A percentile compares a stretch with the other conserved stretches of the same genome.
Evolutionary conservation across 2,329 filamentous ascomycete genomes (phyloP).

Genomic region (Lojkania enalia): DNA sequence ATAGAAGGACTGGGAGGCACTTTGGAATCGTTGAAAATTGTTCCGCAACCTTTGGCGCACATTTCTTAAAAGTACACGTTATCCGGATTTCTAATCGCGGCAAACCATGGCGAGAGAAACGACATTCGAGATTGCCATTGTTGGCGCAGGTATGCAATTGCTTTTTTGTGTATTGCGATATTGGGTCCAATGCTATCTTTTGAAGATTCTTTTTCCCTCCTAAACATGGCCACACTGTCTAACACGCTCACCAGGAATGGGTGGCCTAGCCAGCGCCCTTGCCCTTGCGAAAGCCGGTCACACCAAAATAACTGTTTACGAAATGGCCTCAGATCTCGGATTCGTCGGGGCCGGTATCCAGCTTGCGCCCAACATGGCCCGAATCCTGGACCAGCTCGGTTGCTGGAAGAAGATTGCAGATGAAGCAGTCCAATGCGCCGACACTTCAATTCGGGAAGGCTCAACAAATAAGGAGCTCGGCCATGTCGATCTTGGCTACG

Average conservation of each 20-base stretch:
- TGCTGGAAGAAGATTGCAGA: constrained; percentile 72
- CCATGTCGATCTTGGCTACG: constrained; percentile 69
- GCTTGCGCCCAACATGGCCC: constrained; percentile 78
- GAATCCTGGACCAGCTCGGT: constrained; percentile 72
- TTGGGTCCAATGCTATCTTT: neutral
- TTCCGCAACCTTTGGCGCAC: no score
- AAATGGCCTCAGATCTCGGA: constrained; percentile 71
- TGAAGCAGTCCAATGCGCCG: constrained; percentile 71
- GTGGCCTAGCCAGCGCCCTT: constrained; percentile 71
- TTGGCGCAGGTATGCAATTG: constrained; percentile 39
- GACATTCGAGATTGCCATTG: constrained; percentile 31
- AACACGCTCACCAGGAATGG: constrained; percentile 66
- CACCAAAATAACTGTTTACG: constrained; percentile 72
- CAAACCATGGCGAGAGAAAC: constrained; percentile 32
- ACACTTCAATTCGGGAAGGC: constrained; percentile 75
- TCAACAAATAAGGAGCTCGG: constrained; percentile 69
- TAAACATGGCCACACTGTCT: constrained; percentile 5
- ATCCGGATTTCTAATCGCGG: neutral
- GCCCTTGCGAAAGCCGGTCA: constrained; percentile 78
- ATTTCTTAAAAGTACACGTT: no score
- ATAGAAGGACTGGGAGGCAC: constrained; percentile 5
- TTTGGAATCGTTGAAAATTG: no score
- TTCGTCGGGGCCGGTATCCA: constrained; percentile 88
- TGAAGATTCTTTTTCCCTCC: neutral
- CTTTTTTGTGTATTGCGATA: no score